Evolutionary conservation across 305 asterid species (phyloP).

Genomic region (Petunia hybrid): DNA sequence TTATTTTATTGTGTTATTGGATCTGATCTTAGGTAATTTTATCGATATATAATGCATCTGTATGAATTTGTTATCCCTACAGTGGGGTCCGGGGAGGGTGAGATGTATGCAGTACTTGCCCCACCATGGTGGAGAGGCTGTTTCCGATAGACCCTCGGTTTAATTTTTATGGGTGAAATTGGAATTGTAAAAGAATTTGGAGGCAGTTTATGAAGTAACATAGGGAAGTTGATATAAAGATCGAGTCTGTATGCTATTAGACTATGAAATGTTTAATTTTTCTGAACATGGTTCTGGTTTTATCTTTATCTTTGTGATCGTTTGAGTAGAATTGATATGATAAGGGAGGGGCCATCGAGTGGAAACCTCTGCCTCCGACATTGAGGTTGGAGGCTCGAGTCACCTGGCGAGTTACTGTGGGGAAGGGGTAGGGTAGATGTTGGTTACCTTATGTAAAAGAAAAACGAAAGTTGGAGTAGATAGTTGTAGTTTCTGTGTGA

Average conservation of each 20-base stretch:
- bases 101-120: no score
- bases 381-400: background rate
- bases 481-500: background rate
- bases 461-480: background rate
- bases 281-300: slow-evolving; percentile 3
- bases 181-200: no score
- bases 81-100: no score
- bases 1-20: background rate
- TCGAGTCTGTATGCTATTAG: slow-evolving; percentile 14
- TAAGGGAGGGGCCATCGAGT: background rate
- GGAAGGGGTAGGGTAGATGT: background rate
- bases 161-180: no score
- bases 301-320: background rate
- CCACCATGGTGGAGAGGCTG: no score
- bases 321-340: background rate
- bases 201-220: no score
- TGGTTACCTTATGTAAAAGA: background rate
- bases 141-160: no score
- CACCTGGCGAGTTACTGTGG: slow-evolving; percentile 9
- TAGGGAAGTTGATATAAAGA: background rate
- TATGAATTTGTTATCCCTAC: no score
- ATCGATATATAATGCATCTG: no score
- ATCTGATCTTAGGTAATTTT: slow-evolving; percentile 24
- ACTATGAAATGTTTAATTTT: background rate
- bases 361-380: background rate